Percentiles rank a stretch among this genome's conserved stretches.
phyloP scores from a whole-genome alignment of 2,329 filamentous ascomycete species.

The Epichloe aotearoae region DNA sequence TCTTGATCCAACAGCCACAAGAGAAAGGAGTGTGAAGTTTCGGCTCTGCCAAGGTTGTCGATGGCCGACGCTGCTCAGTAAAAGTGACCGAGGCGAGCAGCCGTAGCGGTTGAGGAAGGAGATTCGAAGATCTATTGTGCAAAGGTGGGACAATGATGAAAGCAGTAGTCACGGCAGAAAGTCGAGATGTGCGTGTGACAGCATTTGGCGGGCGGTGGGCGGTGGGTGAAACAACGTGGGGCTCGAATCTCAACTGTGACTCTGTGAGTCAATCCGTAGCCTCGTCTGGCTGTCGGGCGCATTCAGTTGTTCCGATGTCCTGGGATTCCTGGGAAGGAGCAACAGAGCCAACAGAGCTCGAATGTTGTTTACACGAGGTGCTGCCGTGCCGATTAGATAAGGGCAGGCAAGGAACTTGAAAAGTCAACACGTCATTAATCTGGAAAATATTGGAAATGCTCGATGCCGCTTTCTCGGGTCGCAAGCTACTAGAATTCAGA shows the following conservation, averaged over 20 bases:
- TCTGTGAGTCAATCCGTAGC: no score
- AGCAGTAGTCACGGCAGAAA: background rate
- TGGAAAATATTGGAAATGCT: background rate
- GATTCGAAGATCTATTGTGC: background rate
- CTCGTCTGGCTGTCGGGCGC: background rate
- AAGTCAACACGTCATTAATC: no score
- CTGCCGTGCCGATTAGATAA: background rate
- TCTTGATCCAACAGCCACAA: background rate
- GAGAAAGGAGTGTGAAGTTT: background rate
- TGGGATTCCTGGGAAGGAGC: background rate
- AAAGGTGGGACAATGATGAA: background rate
- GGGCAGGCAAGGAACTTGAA: background rate
- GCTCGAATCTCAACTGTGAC: background rate
- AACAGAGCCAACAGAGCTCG: no score
- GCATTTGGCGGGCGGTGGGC: slow-evolving; percentile 1
- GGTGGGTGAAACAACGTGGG: slow-evolving; percentile 1
- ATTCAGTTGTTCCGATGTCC: background rate
- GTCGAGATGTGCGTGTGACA: background rate
- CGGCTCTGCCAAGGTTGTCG: background rate
- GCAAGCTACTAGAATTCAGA: background rate
- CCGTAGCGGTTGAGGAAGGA: background rate
- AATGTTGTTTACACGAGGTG: background rate
- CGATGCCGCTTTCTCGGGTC: background rate
- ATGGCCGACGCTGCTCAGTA: background rate
- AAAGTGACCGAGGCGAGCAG: background rate